phyloP scores from a whole-genome alignment of 2,329 filamentous ascomycete species.

The Sclerotinia borealis region DNA sequence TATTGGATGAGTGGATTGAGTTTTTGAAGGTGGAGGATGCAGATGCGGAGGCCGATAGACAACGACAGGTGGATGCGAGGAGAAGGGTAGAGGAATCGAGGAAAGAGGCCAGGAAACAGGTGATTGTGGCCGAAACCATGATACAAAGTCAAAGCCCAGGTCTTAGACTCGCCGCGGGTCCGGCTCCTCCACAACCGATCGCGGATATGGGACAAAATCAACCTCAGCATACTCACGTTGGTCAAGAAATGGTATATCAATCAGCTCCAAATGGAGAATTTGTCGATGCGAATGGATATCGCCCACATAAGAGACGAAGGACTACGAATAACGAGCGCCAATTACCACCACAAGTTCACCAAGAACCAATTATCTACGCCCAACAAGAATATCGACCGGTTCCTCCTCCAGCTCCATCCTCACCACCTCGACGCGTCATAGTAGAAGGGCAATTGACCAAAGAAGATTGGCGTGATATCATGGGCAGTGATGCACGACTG shows the following conservation, averaged over 20 bases:
- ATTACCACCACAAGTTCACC: slow-evolving; percentile 25
- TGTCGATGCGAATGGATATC: slow-evolving; percentile 25
- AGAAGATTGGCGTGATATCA: slow-evolving; percentile 32
- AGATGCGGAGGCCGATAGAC: slow-evolving; percentile 31
- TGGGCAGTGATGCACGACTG: slow-evolving; percentile 31
- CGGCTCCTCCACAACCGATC: slow-evolving; percentile 16
- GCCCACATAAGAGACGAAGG: slow-evolving; percentile 28
- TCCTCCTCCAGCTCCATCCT: slow-evolving; percentile 25
- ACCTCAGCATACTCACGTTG: neutral
- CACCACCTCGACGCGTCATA: slow-evolving; percentile 28
- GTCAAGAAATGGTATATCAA: slow-evolving; percentile 22
- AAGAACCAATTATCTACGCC: slow-evolving; percentile 21
- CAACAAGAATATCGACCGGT: neutral
- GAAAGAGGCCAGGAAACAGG: slow-evolving; percentile 30
- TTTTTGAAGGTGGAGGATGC: slow-evolving; percentile 31
- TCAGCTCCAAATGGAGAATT: slow-evolving; percentile 14
- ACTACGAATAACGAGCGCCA: slow-evolving; percentile 25
- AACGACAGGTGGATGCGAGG: slow-evolving; percentile 31
- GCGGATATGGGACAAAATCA: slow-evolving; percentile 20
- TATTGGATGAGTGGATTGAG: slow-evolving; percentile 31
- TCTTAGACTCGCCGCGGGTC: slow-evolving; percentile 15
- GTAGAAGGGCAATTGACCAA: slow-evolving; percentile 31
- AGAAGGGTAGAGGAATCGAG: slow-evolving; percentile 30
- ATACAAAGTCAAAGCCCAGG: slow-evolving; percentile 19
- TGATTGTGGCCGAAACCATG: slow-evolving; percentile 28